Base-by-base conservation (phyloP, 2,329 filamentous ascomycete genomes). In the Berkeleyomyces rouxiae region DNA sequence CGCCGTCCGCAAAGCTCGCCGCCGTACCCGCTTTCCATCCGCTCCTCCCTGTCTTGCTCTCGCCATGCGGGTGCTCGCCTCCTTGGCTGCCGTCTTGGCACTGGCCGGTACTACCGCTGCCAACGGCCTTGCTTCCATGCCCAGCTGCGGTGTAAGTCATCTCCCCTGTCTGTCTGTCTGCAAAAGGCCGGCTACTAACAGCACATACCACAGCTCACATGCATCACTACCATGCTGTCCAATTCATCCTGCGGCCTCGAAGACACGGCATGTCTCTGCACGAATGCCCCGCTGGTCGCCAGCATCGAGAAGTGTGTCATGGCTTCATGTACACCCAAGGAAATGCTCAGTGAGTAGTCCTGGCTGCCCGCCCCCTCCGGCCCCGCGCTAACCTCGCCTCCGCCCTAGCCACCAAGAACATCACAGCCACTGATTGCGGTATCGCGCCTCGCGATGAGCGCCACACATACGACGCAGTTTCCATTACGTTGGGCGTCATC, bases 221-320 rank as follows among this genome's bases (percentile, higher is more conserved):
- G 72, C 37, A 66, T 74, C 7, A 51, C 55, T 4, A 63, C 63
- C 4, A 66, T 66, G 3, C 55, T 72, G 33, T 46, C 64, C 11
- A 64, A 67, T 9, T 72, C 71, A 7, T 55, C 67, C 4, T 74
- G 72, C 61, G 58, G 66, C 3, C 33, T 67, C n/a, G 67, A 67
- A 3, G 67, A 74, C 62, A 62, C 66, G 44, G 68, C 69, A 0
- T 74, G 73, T 55, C 66, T 72, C 39, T 74, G 73, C 65, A 69
- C 68, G 36, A 68, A 71, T 40, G 58, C 64, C 13, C 49, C 61
- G 6, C 63, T 74, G 2, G 66, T 69, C 46, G 39, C 64, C 9
- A 47, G 67, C 3, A 66, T 72, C 36, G 65, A 70, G 9, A 61
- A 44, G 7, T 74, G 72, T 51, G 68, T 73, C 10, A 43, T 64